Base-by-base conservation (phyloP, 139 green algal genomes). In the Chlorella sp. region DNA sequence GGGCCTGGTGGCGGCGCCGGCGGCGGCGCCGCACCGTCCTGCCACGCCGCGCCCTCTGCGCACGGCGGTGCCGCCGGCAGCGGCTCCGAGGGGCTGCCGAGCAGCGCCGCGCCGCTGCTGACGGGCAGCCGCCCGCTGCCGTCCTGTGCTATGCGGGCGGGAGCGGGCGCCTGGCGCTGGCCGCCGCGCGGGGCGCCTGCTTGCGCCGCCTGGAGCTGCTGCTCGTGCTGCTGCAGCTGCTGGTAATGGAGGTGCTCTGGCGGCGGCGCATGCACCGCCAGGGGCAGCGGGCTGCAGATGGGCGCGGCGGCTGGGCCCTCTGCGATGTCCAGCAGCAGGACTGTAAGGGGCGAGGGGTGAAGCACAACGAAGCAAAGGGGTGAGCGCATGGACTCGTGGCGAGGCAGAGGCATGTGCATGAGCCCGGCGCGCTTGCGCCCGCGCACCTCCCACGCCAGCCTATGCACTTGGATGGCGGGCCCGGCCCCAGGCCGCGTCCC, bases 221-320 rank as follows among this genome's bases (percentile, higher is more conserved):
- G 36, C 38, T 65, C 68, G 36, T 25, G 36, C 19, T 27, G 8
- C 35, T 29, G 15, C 27, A 55, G 23, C n/a, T 36, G 33, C 6
- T 36, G 42, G 17, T 14, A 14, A 55, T 55, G 46, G 14, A 55
- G 46, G 11, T 76, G 45, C 25, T 36, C 17, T 7, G 51, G 8
- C 53, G 58, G 29, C n/a, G 70, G 69, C 46, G 17, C 46, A 14
- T 14, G 46, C n/a, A 67, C 56, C 29, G 70, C 70, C 55, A 67
- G 41, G 3, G 70, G 70, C 55, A 76, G 70, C 29, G 70, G 56
- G 70, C 70, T 67, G 70, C 56, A 51, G n/a, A 68, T 45, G 29
- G 70, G 41, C 1, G 55, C 42, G 17, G 50, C 29, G 0, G 36
- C 36, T 6, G 29, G 35, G 0, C 35, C 35, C 67, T n/a, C n/a